Evolutionary conservation across 2,329 filamentous ascomycete species (phyloP), one percentile per base, ranked within the genome.

Genomic region (Colletotrichum cordylinicola): DNA sequence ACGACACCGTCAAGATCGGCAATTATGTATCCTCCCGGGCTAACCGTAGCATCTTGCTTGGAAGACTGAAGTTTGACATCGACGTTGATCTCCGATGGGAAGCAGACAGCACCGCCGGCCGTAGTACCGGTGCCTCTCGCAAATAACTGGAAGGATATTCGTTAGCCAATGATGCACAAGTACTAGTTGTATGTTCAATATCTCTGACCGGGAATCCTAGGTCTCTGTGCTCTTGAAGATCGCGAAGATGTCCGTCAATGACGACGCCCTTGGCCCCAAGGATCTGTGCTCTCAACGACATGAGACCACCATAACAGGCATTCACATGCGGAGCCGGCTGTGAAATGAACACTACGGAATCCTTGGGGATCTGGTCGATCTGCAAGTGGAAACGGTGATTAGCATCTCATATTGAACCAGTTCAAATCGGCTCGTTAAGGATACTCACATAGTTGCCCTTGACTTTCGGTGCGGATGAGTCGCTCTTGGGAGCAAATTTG

Each of bases 401-500:
- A 58, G 24, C 27, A 13, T n/a, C n/a, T n/a, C n/a, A n/a, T n/a
- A n/a, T n/a, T n/a, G n/a, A n/a, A n/a, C n/a, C n/a, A n/a, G n/a
- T n/a, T n/a, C n/a, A n/a, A n/a, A n/a, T n/a, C n/a, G n/a, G n/a
- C n/a, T n/a, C n/a, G n/a, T n/a, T n/a, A n/a, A n/a, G n/a, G n/a
- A n/a, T n/a, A n/a, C 83, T 55, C 79, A 89, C 88, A 69, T 90
- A 91, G 74, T 90, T 88, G 0, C 82, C 84, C 13, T 83, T 79
- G 27, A 84, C 81, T 78, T 88, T 89, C 0, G 88, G 86, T 8
- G 84, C 82, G 3, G n/a, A 43, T 12, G 87, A 85, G 75, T 90
- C 87, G 62, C 85, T 83, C 61, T 88, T 83, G 6, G 84, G 84
- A 16, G 86, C 88, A 77, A 90, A 91, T 77, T 87, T 84, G 67